Evolutionary conservation across 23 red algal genomes (phyloP).

Genomic region (Gracilaria caudata): DNA sequence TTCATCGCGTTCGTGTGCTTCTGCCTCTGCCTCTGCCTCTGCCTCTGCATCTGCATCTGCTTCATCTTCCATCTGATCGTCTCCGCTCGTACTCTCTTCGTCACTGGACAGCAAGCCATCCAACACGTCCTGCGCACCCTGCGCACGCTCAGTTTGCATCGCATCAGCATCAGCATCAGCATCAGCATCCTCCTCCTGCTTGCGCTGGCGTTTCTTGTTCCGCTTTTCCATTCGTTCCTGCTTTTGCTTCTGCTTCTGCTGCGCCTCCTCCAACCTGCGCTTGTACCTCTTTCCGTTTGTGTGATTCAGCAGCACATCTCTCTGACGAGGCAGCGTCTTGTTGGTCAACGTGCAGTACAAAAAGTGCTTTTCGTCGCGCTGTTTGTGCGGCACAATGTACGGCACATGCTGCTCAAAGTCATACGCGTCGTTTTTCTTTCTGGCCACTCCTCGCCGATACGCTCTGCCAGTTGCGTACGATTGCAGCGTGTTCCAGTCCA

Average conservation of each 20-base stretch:
- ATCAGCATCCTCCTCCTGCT: not conserved
- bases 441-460: conserved; percentile 14
- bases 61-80: conserved; percentile 17
- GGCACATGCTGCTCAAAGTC: conserved; percentile 65
- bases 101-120: conserved; percentile 4
- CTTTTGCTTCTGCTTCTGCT: not conserved
- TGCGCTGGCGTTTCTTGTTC: not conserved
- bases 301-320: conserved; percentile 22
- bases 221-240: not conserved
- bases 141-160: not conserved
- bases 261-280: conserved; percentile 17
- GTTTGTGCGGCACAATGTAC: conserved; percentile 45
- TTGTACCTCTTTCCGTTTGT: conserved; percentile 45
- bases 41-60: not conserved
- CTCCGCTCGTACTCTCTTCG: not conserved
- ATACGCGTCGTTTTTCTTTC: conserved; percentile 35
- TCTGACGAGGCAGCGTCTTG: conserved; percentile 25
- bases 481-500: not conserved
- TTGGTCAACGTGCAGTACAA: conserved; percentile 55
- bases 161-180: not conserved
- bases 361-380: conserved; percentile 50
- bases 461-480: conserved; percentile 35
- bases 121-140: conserved; percentile 4
- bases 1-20: not conserved
- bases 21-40: not conserved